Evolutionary conservation across 345 rosid genomes (phyloP).

Genomic region (Murraya koenigii): DNA sequence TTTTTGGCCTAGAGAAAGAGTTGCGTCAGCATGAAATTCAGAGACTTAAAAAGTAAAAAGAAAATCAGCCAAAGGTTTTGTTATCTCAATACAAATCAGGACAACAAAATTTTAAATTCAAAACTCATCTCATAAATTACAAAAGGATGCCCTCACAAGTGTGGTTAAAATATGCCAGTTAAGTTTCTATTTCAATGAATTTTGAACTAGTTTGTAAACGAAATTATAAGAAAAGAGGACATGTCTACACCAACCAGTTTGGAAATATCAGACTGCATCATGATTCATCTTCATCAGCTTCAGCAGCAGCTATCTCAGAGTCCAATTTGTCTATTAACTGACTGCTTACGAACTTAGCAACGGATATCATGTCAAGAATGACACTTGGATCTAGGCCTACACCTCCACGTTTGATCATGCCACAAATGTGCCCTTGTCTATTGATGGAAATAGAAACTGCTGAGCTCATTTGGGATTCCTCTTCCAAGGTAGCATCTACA

Average conservation of each 20-base stretch:
- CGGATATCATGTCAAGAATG: constrained; percentile 85
- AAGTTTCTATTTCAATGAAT: not conserved
- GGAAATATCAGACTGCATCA: constrained; percentile 8
- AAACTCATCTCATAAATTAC: not conserved
- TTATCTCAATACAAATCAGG: not conserved
- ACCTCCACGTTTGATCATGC: constrained; percentile 80
- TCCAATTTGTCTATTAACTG: constrained; percentile 65
- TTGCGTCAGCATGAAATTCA: not conserved
- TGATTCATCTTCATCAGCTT: constrained; percentile 43
- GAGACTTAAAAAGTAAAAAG: not conserved
- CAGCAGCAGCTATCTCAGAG: constrained; percentile 74
- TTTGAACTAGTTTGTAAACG: not conserved
- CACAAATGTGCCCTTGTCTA: constrained; percentile 71
- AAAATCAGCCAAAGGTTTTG: not conserved
- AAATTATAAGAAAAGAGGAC: not conserved
- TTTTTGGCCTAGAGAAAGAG: not conserved
- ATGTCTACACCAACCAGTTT: not conserved
- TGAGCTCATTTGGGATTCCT: constrained; percentile 94
- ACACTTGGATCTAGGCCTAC: constrained; percentile 77
- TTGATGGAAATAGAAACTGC: constrained; percentile 77
- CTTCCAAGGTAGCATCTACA: constrained; percentile 89
- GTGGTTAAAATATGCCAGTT: not conserved
- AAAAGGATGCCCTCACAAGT: not conserved
- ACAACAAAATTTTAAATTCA: not conserved
- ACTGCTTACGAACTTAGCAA: constrained; percentile 63